Evolutionary conservation across 768 basidiomycete species (phyloP).

Genomic region (Xanthoconium purpureum): DNA sequence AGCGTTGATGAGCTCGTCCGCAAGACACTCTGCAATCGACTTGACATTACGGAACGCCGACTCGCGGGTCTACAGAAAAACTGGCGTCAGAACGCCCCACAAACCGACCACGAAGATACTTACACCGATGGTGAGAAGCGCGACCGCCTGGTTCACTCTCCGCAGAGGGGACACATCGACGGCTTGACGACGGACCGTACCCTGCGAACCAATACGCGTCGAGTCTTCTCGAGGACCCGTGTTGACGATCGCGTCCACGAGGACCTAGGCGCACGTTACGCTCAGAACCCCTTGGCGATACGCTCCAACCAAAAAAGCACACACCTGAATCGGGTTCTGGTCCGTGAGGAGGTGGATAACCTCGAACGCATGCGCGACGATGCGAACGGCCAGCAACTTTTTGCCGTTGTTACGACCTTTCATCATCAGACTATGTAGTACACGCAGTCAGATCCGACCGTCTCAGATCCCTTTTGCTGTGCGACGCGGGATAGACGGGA

Average conservation of each 20-base stretch:
- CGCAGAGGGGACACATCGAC: constrained; percentile 99
- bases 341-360: constrained; percentile 99
- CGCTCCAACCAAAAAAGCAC: constrained; percentile 18
- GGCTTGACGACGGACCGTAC: constrained; percentile 98
- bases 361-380: constrained; percentile 99
- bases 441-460: too few relatives aligned
- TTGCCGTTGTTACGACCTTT: constrained; percentile 99
- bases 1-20: constrained; percentile 99
- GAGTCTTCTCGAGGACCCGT: constrained; percentile 99
- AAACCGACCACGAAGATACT: constrained; percentile 30
- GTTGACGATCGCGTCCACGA: constrained; percentile 99
- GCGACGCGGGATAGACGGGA: neutral
- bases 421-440: constrained; percentile 86
- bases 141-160: constrained; percentile 95
- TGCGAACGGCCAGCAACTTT: constrained; percentile 98
- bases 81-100: neutral
- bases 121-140: constrained; percentile 95
- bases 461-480: neutral
- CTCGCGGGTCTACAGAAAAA: constrained; percentile 77
- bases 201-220: constrained; percentile 99
- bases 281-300: neutral
- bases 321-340: constrained; percentile 98
- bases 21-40: constrained; percentile 97
- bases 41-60: constrained; percentile 99
- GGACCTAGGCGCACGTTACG: constrained; percentile 48